Conservation (phyloP, 2,329 filamentous ascomycete genomes). For the Stemphylium beticola region DNA sequence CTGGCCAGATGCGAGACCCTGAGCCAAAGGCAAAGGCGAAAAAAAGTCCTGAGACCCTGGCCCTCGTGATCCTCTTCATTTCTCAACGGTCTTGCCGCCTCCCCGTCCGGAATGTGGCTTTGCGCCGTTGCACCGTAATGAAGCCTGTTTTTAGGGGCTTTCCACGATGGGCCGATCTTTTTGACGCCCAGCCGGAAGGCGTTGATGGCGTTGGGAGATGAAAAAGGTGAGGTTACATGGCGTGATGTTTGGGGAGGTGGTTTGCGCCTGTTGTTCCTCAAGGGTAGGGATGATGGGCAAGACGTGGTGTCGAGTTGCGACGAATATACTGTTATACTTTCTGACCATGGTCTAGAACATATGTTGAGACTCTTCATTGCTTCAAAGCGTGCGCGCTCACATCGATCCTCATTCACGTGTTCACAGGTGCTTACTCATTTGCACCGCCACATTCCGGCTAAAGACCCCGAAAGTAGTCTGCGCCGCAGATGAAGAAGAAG, state of each 20-base stretch:
- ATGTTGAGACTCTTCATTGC: not conserved
- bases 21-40: not conserved
- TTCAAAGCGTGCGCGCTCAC: no score
- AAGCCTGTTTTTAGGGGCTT: not conserved
- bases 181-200: not conserved
- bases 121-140: not conserved
- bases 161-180: not conserved
- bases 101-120: not conserved
- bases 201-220: not conserved
- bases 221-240: not conserved
- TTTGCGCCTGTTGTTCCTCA: not conserved
- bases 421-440: no score
- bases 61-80: constrained; percentile 2
- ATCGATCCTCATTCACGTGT: no score
- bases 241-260: not conserved
- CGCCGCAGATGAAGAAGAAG: no score
- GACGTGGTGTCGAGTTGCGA: no score
- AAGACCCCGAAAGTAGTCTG: no score
- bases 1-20: not conserved
- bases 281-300: not conserved
- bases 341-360: not conserved
- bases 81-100: not conserved
- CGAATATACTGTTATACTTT: not conserved
- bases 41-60: not conserved
- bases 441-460: no score